Base-by-base conservation (phyloP, 176 grass and related monocot genomes). In the Puccinellia tenuiflora region DNA sequence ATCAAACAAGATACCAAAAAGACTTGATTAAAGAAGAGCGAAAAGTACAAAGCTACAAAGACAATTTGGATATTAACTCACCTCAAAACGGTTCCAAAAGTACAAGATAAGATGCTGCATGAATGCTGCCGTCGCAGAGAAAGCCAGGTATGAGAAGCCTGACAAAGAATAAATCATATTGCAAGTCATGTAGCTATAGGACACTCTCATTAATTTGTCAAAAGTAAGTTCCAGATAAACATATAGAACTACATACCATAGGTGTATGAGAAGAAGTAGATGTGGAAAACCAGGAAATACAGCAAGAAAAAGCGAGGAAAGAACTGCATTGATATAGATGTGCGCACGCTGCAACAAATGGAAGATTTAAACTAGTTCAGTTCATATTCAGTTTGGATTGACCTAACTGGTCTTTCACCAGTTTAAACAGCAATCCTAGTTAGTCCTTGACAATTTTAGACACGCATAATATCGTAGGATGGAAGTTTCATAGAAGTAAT, bases 281-380 rank as follows among this genome's bases (percentile, higher is more conserved):
- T 92, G 84, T 99, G 96, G 65, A 99, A 99, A 82, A 99, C 93
- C n/a, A 99, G 86, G 64, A 99, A 99, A 90, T 99, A 99, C 33
- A 99, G 69, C 77, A 99, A 91, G 93, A 99, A 96, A 80, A 99
- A 99, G 25, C 96, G 91, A 13, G 96, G 96, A 88, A 99, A 99
- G 85, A 99, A 99, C 85, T 96, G 96, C 96, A 99, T 96, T n/a
- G 96, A 99, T 87, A 99, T 93, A 33, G 96, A 90, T 85, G 96
- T 99, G 75, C 96, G 82, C 48, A 99, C 93, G 75, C 96, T 99
- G 88, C 85, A 93, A 86, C 79, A 68, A 56, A 67, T 59, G n/a
- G 11, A 59, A 29, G 47, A 83, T 67, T 39, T 79, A 30, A 57
- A 56, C 13, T 46, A 47, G 68, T 78, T 79, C 59, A 90, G 74